A percentile compares a stretch with the other conserved stretches of the same genome.
Evolutionary conservation across 1,284 basidiomycete genomes (phyloP).

Genomic region (Pseudozyma tsukubaensis): DNA sequence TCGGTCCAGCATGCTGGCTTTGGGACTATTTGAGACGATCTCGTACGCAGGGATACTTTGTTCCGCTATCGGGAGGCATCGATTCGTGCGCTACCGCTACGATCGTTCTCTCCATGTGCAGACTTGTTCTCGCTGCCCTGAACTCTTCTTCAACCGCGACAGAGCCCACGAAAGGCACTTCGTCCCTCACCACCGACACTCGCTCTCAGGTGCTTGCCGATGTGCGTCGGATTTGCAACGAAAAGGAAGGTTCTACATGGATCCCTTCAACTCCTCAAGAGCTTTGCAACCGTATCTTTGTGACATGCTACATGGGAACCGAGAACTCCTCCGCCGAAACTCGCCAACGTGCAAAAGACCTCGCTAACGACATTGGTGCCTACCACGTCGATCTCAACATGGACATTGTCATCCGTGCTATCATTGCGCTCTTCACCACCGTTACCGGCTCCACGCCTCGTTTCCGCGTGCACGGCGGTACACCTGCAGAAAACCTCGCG

Average conservation of each 20-base stretch:
- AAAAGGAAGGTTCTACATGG: slow-evolving; percentile 82
- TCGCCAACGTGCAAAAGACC: slow-evolving; percentile 82
- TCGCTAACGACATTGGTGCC: slow-evolving; percentile 84
- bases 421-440: slow-evolving; percentile 83
- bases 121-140: slow-evolving; percentile 81
- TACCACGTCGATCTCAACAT: slow-evolving; percentile 95
- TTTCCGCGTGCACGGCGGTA: slow-evolving; percentile 89
- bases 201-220: slow-evolving; percentile 90
- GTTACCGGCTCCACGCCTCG: slow-evolving; percentile 85
- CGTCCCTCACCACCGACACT: slow-evolving; percentile 65
- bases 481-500: slow-evolving; percentile 89
- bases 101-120: slow-evolving; percentile 96
- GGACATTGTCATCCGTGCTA: slow-evolving; percentile 87
- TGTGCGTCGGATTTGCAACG: slow-evolving; percentile 87
- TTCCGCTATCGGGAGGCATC: slow-evolving; percentile 96
- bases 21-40: slow-evolving; percentile 98
- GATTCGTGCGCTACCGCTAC: slow-evolving; percentile 96
- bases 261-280: slow-evolving; percentile 86
- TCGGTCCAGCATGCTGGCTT: slow-evolving; percentile 98
- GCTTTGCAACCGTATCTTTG: slow-evolving; percentile 87
- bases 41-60: slow-evolving; percentile 91
- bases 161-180: slow-evolving; percentile 1
- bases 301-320: slow-evolving; percentile 99
- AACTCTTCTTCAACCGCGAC: neutral
- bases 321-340: slow-evolving; percentile 93